These are phyloP conservation scores for Microthlaspi erraticum DNA, from an alignment of 345 rosid species.

Conservation along the genomic window DNA sequence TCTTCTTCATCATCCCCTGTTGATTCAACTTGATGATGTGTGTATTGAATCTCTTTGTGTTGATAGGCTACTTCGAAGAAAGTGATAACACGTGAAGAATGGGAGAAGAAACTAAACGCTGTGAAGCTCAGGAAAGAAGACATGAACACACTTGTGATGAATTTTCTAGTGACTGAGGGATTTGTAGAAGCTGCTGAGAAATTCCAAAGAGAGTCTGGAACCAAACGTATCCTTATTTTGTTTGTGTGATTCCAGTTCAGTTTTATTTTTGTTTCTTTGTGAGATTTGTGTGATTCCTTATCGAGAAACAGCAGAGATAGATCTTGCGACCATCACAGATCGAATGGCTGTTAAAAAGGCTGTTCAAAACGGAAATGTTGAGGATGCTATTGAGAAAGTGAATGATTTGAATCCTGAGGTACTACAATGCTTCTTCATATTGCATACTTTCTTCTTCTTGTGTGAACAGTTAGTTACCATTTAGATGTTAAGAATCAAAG, in stretches of 20 bases:
- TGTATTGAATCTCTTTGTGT: not conserved
- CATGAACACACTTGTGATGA: slow-evolving; percentile 96
- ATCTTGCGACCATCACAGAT: slow-evolving; percentile 89
- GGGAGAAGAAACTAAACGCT: slow-evolving; percentile 94
- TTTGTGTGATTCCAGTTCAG: not conserved
- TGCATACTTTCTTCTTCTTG: not conserved
- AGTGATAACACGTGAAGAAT: slow-evolving; percentile 77
- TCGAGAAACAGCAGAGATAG: slow-evolving; percentile 81
- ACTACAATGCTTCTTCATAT: slow-evolving; percentile 33
- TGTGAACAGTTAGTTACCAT: not conserved
- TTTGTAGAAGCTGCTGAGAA: slow-evolving; percentile 94
- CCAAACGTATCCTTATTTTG: slow-evolving; percentile 95
- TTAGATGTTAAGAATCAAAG: not conserved
- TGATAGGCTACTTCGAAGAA: slow-evolving; percentile 69
- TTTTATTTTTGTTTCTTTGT: not conserved
- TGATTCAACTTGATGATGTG: slow-evolving; percentile 1
- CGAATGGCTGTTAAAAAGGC: slow-evolving; percentile 99
- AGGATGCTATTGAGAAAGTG: slow-evolving; percentile 96
- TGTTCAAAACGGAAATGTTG: slow-evolving; percentile 92
- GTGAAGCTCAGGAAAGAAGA: slow-evolving; percentile 92
- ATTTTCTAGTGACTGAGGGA: slow-evolving; percentile 96
- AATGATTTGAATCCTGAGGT: slow-evolving; percentile 97
- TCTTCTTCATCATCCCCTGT: not conserved
- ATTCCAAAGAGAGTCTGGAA: slow-evolving; percentile 90
- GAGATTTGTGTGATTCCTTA: slow-evolving; percentile 46